Evolutionary conservation across 2,329 filamentous ascomycete species (phyloP), one percentile per base, ranked within the genome.

Genomic region (Ramichloridium luteum): DNA sequence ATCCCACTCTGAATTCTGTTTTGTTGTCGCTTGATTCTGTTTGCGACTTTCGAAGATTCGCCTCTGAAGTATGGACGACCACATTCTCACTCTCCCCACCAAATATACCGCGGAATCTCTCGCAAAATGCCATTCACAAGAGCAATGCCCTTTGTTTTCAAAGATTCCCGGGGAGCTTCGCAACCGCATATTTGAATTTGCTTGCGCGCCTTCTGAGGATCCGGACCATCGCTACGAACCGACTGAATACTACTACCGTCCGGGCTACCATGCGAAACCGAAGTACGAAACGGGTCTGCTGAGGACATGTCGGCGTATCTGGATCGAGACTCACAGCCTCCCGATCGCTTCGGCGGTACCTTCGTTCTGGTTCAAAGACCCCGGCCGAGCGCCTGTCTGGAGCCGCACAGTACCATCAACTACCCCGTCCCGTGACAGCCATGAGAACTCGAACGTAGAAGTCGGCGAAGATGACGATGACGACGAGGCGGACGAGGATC

Each of bases 211-310:
- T n/a, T 30, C 25, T 25, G 28, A 38, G 9, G 31, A 38, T 18
- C 27, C 13, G 8, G 15, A 18, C 2, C 28, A 34, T 17, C 18
- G 15, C 4, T 34, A 34, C 25, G 16, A 26, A 13, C 3, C 13
- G 10, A 31, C 20, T 10, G 23, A 34, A 11, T 38, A 30, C 25
- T 38, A 20, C 31, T 38, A 33, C 15, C 27, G 35, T 11, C 35
- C 35, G 10, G 35, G 35, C 16, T 25, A 33, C 17, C 27, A 28
- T 13, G 31, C 35, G 3, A 34, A 31, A 16, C 27, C 15, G 3
- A 38, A 34, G 20, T 16, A 13, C 13, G 23, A 26, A 10, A 34
- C 31, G n/a, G 13, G 25, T 16, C 11, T 35, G 6, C 16, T 34
- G 4, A 12, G 16, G 4, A 38, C 35, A 20, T 38, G 35, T 14